Percentiles rank a stretch among this genome's conserved stretches.
phyloP scores from a whole-genome alignment of 2,329 filamentous ascomycete species.

The Septoria petroselini region DNA sequence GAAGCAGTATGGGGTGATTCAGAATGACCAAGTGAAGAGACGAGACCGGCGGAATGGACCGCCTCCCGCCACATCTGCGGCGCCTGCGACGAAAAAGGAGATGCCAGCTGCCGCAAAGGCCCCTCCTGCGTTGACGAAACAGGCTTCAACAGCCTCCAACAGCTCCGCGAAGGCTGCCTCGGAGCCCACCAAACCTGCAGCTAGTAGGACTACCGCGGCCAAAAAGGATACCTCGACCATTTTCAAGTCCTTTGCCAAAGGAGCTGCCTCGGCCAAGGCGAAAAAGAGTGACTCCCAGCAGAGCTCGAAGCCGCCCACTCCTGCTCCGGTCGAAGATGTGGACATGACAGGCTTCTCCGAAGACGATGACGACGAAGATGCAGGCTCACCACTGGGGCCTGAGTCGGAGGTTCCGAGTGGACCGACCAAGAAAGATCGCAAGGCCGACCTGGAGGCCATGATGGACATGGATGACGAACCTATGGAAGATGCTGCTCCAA shows the following conservation, averaged over 20 bases:
- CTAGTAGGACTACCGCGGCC: constrained; percentile 41
- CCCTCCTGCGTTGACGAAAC: constrained; percentile 17
- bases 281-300: constrained; percentile 48
- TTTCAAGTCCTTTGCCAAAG: constrained; percentile 75
- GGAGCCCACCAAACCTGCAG: constrained; percentile 39
- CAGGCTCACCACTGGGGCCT: constrained; percentile 21
- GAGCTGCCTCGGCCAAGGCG: constrained; percentile 32
- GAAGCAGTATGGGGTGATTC: constrained; percentile 69
- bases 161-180: constrained; percentile 26
- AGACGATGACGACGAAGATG: constrained; percentile 48
- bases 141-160: constrained; percentile 23
- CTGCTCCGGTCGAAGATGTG: constrained; percentile 36
- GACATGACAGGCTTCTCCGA: constrained; percentile 43
- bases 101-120: constrained; percentile 22
- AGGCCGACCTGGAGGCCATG: constrained; percentile 67
- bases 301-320: constrained; percentile 39
- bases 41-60: constrained; percentile 42
- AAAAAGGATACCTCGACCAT: constrained; percentile 63
- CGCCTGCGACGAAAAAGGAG: constrained; percentile 24
- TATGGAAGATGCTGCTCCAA: constrained; percentile 28
- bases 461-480: constrained; percentile 61
- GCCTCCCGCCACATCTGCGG: constrained; percentile 38
- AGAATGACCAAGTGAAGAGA: constrained; percentile 65
- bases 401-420: constrained; percentile 27
- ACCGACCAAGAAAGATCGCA: constrained; percentile 57